Percentiles rank a stretch among this genome's conserved stretches.
Evolutionary conservation across 371 early-diverging fungal genomes (phyloP).

Genomic region (Blakeslea trispora): DNA sequence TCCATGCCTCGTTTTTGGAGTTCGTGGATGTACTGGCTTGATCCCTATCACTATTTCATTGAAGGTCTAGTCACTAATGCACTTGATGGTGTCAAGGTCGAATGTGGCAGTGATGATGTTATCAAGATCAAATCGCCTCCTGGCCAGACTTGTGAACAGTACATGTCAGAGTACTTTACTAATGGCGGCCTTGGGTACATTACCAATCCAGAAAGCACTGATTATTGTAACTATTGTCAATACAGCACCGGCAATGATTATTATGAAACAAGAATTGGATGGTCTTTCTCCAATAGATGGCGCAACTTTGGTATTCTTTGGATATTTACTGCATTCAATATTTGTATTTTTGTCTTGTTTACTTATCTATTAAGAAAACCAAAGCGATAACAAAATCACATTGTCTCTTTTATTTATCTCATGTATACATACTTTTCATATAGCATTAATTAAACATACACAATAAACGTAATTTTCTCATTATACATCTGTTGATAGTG

Average conservation of each 20-base stretch:
- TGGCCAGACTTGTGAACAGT: conserved; percentile 62
- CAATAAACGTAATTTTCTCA: too few species aligned
- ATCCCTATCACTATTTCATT: conserved; percentile 71
- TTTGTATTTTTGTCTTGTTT: conserved; percentile 43
- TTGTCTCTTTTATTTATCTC: too few species aligned
- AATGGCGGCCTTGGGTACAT: conserved; percentile 62
- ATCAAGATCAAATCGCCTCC: conserved; percentile 55
- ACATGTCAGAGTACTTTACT: conserved; percentile 56
- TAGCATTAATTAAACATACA: too few species aligned
- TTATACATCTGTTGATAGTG: too few species aligned
- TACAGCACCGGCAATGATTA: conserved; percentile 63
- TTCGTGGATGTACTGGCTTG: conserved; percentile 74
- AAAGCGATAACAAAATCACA: conserved; percentile 24
- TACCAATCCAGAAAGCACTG: conserved; percentile 49
- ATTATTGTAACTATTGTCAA: conserved; percentile 68
- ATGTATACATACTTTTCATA: too few species aligned
- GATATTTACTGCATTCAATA: conserved; percentile 58
- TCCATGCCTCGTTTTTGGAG: conserved; percentile 77
- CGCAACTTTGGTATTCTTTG: conserved; percentile 69
- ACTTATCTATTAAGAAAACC: conserved; percentile 43
- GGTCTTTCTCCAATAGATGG: conserved; percentile 69
- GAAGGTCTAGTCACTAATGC: conserved; percentile 77
- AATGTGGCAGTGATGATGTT: conserved; percentile 54
- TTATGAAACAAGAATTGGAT: conserved; percentile 47
- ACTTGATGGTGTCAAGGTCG: conserved; percentile 53